Evolutionary conservation across 495 filamentous ascomycete species (phyloP).

Genomic region (Aspergillus ellipticus): DNA sequence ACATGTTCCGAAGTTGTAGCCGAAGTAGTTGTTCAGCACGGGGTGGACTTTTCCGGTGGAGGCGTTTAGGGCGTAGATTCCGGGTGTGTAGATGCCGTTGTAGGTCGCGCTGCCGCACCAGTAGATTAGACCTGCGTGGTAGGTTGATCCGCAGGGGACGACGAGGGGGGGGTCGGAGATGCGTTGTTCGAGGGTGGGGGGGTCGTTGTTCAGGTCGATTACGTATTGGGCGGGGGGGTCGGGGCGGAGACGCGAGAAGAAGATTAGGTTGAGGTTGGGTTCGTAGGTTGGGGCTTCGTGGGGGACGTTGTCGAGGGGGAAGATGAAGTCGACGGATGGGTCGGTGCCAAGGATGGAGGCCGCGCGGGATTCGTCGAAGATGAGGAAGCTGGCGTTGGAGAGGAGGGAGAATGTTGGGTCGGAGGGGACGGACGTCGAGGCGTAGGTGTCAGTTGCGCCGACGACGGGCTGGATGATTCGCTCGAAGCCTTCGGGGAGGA

Average conservation of each 20-base stretch:
- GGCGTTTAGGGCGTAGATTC: not conserved
- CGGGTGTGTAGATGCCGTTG: not conserved
- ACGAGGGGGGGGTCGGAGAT: not conserved
- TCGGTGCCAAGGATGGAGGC: not conserved
- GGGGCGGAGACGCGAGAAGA: not conserved
- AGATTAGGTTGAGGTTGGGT: not conserved
- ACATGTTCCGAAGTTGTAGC: not conserved
- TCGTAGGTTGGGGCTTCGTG: conserved; percentile 1
- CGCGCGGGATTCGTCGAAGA: not conserved
- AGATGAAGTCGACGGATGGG: not conserved
- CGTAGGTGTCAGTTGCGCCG: not conserved
- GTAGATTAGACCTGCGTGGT: not conserved
- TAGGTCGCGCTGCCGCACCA: not conserved
- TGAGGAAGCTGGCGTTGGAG: not conserved
- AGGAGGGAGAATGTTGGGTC: not conserved
- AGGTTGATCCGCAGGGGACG: not conserved
- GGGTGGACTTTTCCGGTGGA: not conserved
- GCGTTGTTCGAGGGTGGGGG: not conserved
- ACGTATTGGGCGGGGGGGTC: not conserved
- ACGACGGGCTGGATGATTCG: not conserved
- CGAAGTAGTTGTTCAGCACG: not conserved
- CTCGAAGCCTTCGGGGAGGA: not conserved
- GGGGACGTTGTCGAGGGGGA: not conserved
- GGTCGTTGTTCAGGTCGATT: not conserved
- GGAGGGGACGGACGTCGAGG: not conserved